These are phyloP conservation scores for Epichloe amarillans DNA, from an alignment of 2,329 filamentous ascomycete species.

Conservation along the genomic window DNA sequence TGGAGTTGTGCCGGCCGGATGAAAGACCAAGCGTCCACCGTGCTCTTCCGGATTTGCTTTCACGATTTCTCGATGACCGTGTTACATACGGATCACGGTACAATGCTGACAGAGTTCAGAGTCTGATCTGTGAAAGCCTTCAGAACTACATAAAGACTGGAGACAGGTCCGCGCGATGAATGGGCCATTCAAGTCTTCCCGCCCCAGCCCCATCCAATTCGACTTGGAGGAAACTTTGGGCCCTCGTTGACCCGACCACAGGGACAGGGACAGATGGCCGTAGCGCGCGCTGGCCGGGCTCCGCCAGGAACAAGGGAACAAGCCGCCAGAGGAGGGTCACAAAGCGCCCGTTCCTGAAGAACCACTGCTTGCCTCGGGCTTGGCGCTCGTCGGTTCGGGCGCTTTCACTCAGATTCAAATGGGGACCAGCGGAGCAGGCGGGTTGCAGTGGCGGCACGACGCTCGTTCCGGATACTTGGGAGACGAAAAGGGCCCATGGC, in stretches of 20 bases:
- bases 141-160: background rate
- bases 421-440: background rate
- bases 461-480: background rate
- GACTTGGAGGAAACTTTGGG: too few species aligned
- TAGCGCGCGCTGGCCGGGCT: too few species aligned
- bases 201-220: too few species aligned
- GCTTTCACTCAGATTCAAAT: background rate
- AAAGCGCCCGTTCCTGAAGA: constrained; percentile 2
- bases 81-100: too few species aligned
- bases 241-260: too few species aligned
- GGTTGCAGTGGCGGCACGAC: background rate
- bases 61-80: background rate
- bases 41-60: background rate
- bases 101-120: too few species aligned
- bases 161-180: background rate
- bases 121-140: background rate
- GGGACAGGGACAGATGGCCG: too few species aligned
- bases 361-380: background rate
- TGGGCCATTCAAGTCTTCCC: background rate
- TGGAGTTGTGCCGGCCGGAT: background rate
- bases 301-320: too few species aligned
- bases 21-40: background rate
- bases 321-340: background rate
- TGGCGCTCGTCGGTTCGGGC: background rate
- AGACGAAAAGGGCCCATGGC: background rate